Conservation (phyloP, 768 basidiomycete genomes). For the Mycena vitilis region DNA sequence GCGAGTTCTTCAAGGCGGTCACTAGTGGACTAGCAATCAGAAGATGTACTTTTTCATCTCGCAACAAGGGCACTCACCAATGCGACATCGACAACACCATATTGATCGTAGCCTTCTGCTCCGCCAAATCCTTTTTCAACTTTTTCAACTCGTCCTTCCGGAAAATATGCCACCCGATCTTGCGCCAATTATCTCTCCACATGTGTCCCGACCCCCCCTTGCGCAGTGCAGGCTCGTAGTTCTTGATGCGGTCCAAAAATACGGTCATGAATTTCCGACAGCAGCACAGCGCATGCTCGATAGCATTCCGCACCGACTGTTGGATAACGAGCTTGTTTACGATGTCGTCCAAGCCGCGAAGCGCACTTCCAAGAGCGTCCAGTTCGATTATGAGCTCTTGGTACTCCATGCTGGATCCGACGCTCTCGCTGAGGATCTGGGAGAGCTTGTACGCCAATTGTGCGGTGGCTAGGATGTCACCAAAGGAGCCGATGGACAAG, state of each 20-base stretch:
- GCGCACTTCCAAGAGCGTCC: constrained; percentile 4
- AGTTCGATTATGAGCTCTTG: constrained; percentile 8
- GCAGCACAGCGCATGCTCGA: background rate
- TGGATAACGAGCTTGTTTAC: background rate
- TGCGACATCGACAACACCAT: constrained; percentile 6
- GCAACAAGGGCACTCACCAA: background rate
- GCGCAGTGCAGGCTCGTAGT: constrained; percentile 4
- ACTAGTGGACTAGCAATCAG: background rate
- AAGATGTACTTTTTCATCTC: background rate
- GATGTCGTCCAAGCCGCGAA: background rate
- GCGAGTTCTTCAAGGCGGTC: constrained; percentile 4
- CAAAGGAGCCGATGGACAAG: background rate
- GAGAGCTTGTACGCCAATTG: constrained; percentile 4
- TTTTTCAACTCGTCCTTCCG: background rate
- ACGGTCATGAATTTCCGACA: background rate
- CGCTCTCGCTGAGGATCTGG: constrained; percentile 6
- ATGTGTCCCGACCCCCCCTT: background rate
- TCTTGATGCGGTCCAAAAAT: constrained; percentile 6
- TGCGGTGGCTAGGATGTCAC: constrained; percentile 1
- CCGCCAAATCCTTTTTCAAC: background rate
- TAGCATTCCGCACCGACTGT: constrained; percentile 5
- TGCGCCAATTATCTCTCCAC: constrained; percentile 9
- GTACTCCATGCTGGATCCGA: constrained; percentile 5
- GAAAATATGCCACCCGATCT: constrained; percentile 5
- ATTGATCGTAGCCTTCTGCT: constrained; percentile 1